Conservation (phyloP, 495 filamentous ascomycete genomes). For the Annulohypoxylon moriforme region DNA sequence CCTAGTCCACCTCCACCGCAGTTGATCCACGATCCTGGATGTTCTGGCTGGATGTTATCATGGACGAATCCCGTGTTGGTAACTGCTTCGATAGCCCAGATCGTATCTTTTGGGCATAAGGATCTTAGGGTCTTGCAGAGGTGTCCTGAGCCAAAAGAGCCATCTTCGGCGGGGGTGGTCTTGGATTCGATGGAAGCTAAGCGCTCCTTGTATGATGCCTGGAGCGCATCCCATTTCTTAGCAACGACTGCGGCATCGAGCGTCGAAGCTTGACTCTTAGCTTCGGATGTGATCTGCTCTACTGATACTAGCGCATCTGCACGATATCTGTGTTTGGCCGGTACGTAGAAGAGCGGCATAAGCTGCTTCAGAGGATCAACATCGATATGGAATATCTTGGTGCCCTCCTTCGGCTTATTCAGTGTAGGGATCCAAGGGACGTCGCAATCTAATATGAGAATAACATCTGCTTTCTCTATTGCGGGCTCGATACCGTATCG, state of each 20-base stretch:
- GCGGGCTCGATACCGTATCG: constrained; percentile 79
- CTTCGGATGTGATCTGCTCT: constrained; percentile 72
- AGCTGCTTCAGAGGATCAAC: constrained; percentile 88
- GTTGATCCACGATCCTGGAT: constrained; percentile 89
- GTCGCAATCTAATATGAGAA: constrained; percentile 87
- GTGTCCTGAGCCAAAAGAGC: constrained; percentile 76
- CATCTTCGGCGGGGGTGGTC: constrained; percentile 68
- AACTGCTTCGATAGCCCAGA: constrained; percentile 89
- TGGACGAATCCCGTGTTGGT: constrained; percentile 83
- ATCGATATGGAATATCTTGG: constrained; percentile 84
- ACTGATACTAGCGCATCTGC: constrained; percentile 78
- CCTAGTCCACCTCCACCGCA: constrained; percentile 94
- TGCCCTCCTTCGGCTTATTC: constrained; percentile 67
- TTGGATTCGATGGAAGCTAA: constrained; percentile 67
- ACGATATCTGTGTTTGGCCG: constrained; percentile 77
- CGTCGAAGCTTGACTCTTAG: constrained; percentile 58
- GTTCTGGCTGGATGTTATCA: constrained; percentile 79
- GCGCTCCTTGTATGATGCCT: constrained; percentile 68
- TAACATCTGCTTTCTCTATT: constrained; percentile 82
- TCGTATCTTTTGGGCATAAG: constrained; percentile 77
- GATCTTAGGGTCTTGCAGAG: constrained; percentile 73
- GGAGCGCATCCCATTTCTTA: constrained; percentile 65
- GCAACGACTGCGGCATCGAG: constrained; percentile 59
- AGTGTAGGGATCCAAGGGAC: constrained; percentile 74
- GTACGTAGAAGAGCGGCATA: constrained; percentile 86